Evolutionary conservation across 2,329 filamentous ascomycete genomes (phyloP).

Genomic region (Aureobasidium namibiae): DNA sequence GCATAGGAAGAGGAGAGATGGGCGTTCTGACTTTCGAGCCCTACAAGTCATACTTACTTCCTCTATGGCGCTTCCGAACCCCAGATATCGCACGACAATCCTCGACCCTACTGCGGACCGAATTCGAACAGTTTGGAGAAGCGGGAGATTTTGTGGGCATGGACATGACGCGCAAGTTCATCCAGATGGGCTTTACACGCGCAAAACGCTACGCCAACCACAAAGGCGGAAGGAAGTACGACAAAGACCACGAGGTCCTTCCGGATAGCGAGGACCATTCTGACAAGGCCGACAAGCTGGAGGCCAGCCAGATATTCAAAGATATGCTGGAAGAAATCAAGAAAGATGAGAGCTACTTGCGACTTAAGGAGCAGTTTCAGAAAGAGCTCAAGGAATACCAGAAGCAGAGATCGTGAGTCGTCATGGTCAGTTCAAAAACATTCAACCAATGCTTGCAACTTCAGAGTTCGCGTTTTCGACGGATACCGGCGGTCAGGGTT

Average conservation of each 20-base stretch:
- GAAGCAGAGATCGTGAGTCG: background rate
- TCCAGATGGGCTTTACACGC: conserved; percentile 59
- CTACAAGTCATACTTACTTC: conserved; percentile 53
- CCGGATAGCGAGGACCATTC: conserved; percentile 38
- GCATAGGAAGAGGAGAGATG: conserved; percentile 52
- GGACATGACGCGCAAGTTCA: conserved; percentile 57
- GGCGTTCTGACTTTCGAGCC: conserved; percentile 56
- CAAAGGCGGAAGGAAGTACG: conserved; percentile 35
- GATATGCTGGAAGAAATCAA: conserved; percentile 42
- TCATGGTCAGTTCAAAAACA: background rate
- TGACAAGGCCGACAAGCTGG: conserved; percentile 43
- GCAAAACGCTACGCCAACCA: conserved; percentile 52
- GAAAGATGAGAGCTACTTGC: conserved; percentile 36
- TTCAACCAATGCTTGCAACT: no score
- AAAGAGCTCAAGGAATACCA: conserved; percentile 33
- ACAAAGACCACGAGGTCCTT: conserved; percentile 19
- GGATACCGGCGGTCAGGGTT: no score
- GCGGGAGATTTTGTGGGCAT: conserved; percentile 53
- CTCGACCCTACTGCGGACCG: conserved; percentile 39
- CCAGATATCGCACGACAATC: conserved; percentile 43
- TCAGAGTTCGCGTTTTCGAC: no score
- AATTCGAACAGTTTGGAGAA: conserved; percentile 46
- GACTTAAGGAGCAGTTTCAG: conserved; percentile 39
- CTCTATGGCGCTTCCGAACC: conserved; percentile 53
- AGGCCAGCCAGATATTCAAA: conserved; percentile 42